A percentile compares a stretch with the other conserved stretches of the same genome.
These are phyloP conservation scores for Chlamydomonas schloesseri DNA, from an alignment of 139 green algal species.

Conservation along the genomic window DNA sequence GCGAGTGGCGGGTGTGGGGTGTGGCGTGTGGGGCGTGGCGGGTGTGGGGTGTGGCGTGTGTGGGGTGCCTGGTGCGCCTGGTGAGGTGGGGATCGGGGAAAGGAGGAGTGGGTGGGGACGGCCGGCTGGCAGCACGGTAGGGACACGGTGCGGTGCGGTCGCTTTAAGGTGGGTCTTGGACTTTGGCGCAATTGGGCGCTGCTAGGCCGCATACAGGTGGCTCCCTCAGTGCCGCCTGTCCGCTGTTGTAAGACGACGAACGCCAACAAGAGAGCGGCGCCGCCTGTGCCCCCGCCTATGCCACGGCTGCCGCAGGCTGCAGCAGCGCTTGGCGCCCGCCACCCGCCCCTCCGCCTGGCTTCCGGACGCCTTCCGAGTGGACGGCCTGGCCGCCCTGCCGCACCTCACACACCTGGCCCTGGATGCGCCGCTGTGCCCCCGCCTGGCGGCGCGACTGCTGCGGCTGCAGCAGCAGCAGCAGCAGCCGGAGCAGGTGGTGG, in stretches of 20 bases:
- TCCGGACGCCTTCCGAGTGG: neutral
- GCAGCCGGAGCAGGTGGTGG: no score
- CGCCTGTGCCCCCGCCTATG: no score
- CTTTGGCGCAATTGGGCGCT: no score
- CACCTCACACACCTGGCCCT: constrained; percentile 1
- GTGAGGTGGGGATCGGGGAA: neutral
- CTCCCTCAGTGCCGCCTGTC: no score
- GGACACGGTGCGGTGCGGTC: no score
- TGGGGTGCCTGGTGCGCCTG: no score
- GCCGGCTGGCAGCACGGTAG: no score
- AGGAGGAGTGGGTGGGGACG: neutral
- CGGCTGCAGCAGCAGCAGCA: neutral
- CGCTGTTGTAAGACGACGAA: no score
- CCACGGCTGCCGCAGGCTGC: neutral
- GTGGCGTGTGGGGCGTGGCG: neutral
- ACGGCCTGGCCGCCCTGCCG: constrained; percentile 7
- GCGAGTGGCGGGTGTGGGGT: neutral
- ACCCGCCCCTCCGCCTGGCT: neutral
- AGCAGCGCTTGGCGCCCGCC: neutral
- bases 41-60: neutral
- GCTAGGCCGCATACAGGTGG: neutral
- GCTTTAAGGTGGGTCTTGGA: no score
- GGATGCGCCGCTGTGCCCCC: constrained; percentile 8
- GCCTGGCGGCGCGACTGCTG: neutral
- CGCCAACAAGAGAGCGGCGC: no score